These are phyloP conservation scores for Flaveria floridana DNA, from an alignment of 140 eudicot species.

Conservation along the genomic window DNA sequence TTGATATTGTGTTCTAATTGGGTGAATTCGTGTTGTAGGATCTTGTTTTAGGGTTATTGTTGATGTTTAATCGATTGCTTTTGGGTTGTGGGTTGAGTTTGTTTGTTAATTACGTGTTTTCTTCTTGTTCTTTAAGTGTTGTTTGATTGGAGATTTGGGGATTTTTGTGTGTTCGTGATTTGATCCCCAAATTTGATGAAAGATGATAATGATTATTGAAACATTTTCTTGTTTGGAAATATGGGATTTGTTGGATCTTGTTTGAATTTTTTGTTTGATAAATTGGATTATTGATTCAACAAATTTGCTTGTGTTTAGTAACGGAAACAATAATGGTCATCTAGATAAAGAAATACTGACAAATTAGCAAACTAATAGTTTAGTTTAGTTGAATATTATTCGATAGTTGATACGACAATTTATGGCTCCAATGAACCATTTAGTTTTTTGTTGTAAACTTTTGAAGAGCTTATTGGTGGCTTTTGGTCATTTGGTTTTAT, in stretches of 20 bases:
- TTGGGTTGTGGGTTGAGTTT: background rate
- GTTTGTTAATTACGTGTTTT: too few relatives aligned
- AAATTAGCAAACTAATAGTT: background rate
- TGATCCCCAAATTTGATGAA: background rate
- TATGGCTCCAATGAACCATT: background rate
- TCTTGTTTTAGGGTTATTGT: background rate
- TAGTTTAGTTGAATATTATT: background rate
- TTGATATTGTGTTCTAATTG: background rate
- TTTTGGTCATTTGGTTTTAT: slow-evolving; percentile 14
- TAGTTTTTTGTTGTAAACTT: background rate
- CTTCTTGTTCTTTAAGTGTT: background rate
- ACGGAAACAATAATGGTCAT: background rate
- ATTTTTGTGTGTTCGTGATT: slow-evolving; percentile 1
- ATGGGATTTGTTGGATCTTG: background rate
- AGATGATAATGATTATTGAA: slow-evolving; percentile 4
- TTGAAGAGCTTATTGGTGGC: slow-evolving; percentile 6
- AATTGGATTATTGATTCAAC: background rate
- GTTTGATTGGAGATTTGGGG: slow-evolving; percentile 11
- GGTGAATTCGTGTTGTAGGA: background rate
- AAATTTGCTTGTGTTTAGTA: background rate
- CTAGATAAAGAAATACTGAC: background rate
- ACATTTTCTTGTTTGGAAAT: background rate
- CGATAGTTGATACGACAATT: background rate
- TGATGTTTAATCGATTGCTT: slow-evolving; percentile 3
- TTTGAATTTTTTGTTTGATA: background rate